phyloP scores from a whole-genome alignment of 2,329 filamentous ascomycete genomes.

The Byssochlamys sp. region DNA sequence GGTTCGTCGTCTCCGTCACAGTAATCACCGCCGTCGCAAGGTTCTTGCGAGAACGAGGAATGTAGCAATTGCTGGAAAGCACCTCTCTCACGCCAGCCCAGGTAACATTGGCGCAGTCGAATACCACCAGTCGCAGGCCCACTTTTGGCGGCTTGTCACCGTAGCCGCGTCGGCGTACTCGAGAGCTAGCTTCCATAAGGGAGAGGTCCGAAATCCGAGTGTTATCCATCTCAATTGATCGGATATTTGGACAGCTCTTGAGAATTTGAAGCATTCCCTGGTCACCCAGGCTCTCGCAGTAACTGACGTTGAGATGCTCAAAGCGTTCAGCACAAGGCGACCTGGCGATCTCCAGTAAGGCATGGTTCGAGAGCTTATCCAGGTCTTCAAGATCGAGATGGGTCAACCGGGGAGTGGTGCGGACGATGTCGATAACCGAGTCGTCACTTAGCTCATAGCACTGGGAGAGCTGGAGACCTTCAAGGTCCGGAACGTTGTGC shows the following conservation, averaged over 20 bases:
- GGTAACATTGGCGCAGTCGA: constrained; percentile 83
- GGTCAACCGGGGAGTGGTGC: constrained; percentile 65
- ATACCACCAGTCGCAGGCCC: constrained; percentile 69
- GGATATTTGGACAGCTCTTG: constrained; percentile 60
- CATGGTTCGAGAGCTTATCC: constrained; percentile 61
- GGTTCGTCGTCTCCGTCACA: constrained; percentile 20
- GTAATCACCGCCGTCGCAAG: constrained; percentile 20
- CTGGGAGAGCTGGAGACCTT: constrained; percentile 74
- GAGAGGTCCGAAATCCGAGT: constrained; percentile 80
- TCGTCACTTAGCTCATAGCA: constrained; percentile 65
- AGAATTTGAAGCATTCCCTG: constrained; percentile 73
- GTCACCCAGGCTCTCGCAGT: constrained; percentile 79
- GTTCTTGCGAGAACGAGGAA: constrained; percentile 43
- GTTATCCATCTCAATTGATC: constrained; percentile 79
- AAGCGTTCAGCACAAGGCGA: constrained; percentile 63
- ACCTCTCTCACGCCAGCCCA: constrained; percentile 88
- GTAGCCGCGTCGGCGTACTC: constrained; percentile 58
- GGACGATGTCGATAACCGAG: constrained; percentile 61
- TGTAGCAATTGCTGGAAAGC: constrained; percentile 71
- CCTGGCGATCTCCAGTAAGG: constrained; percentile 65
- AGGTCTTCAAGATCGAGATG: constrained; percentile 87
- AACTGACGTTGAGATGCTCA: constrained; percentile 76
- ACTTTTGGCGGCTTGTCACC: constrained; percentile 43
- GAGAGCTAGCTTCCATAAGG: constrained; percentile 73
- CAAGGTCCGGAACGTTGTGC: constrained; percentile 64